Evolutionary conservation across 2,329 filamentous ascomycete species (phyloP).

Genomic region (Claviceps quebecensis): DNA sequence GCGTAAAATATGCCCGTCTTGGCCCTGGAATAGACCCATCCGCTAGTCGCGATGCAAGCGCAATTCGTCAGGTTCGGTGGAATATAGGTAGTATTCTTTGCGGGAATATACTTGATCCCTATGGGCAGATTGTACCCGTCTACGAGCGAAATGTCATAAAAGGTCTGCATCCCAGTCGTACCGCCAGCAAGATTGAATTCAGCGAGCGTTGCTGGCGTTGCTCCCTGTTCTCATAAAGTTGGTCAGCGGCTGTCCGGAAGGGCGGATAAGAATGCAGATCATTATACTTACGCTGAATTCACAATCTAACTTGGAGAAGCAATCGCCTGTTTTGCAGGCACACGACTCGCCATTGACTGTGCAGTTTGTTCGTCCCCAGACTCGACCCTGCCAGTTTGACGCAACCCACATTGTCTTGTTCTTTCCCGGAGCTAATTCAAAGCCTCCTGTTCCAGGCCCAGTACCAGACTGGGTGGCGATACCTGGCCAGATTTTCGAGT

Average conservation of each 20-base stretch:
- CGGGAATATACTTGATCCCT: slow-evolving; percentile 45
- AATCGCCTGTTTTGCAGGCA: slow-evolving; percentile 65
- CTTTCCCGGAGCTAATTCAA: slow-evolving; percentile 46
- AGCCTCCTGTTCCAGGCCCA: slow-evolving; percentile 53
- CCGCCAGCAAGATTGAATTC: slow-evolving; percentile 68
- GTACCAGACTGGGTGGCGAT: slow-evolving; percentile 59
- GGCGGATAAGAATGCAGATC: neutral
- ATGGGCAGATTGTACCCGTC: slow-evolving; percentile 74
- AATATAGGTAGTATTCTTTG: slow-evolving; percentile 49
- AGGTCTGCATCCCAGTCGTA: slow-evolving; percentile 46
- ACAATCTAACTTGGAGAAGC: slow-evolving; percentile 56
- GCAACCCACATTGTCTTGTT: slow-evolving; percentile 51
- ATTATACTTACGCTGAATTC: slow-evolving; percentile 44
- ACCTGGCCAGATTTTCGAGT: slow-evolving; percentile 60
- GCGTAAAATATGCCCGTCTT: slow-evolving; percentile 43
- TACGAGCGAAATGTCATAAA: slow-evolving; percentile 75
- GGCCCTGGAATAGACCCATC: slow-evolving; percentile 42
- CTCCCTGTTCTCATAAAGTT: slow-evolving; percentile 34
- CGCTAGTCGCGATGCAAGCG: slow-evolving; percentile 59
- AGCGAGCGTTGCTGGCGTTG: slow-evolving; percentile 60
- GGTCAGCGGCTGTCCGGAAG: neutral
- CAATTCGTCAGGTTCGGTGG: slow-evolving; percentile 66
- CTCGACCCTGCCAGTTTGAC: slow-evolving; percentile 63
- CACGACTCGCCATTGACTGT: slow-evolving; percentile 54
- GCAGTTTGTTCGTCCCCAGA: slow-evolving; percentile 79